Evolutionary conservation across 2,329 filamentous ascomycete species (phyloP).

Genomic region (Trichoderma koningii): DNA sequence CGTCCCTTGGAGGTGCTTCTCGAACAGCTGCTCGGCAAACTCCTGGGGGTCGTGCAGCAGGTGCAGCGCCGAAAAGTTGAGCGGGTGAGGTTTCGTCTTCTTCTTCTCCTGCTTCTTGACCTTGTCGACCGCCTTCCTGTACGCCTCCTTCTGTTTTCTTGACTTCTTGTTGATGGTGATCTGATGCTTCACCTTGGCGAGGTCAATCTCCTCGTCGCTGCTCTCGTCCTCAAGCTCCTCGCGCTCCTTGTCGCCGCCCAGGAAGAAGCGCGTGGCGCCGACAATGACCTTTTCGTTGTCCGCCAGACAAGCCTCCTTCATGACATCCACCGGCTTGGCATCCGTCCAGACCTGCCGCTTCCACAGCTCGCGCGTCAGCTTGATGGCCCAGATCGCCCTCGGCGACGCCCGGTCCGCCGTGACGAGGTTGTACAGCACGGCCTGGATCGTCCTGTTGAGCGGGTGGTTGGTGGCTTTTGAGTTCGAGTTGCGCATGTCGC

Average conservation of each 20-base stretch:
- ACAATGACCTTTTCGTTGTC: conserved; percentile 92
- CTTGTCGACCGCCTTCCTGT: conserved; percentile 79
- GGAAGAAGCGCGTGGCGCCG: conserved; percentile 88
- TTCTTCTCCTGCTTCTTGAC: conserved; percentile 83
- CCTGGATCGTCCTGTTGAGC: conserved; percentile 90
- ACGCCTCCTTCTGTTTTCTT: conserved; percentile 77
- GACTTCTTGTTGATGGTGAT: conserved; percentile 94
- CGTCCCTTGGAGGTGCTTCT: conserved; percentile 84
- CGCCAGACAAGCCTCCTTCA: conserved; percentile 88
- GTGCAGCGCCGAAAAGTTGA: conserved; percentile 96
- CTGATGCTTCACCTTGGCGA: conserved; percentile 81
- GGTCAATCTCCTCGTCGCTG: conserved; percentile 77
- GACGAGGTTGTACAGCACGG: conserved; percentile 87
- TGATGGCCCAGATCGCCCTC: conserved; percentile 93
- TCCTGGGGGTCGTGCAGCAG: conserved; percentile 91
- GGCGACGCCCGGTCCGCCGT: conserved; percentile 81
- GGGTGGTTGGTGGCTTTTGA: conserved; percentile 86
- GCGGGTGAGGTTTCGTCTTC: conserved; percentile 80
- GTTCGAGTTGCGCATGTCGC: conserved; percentile 86
- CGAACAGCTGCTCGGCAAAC: conserved; percentile 87
- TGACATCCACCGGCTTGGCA: conserved; percentile 91
- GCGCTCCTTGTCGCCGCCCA: conserved; percentile 92
- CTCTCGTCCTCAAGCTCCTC: conserved; percentile 90
- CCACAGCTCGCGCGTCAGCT: conserved; percentile 94
- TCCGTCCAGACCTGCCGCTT: conserved; percentile 96